Evolutionary conservation across 2,329 filamentous ascomycete genomes (phyloP), one percentile per base, ranked within the genome.

Genomic region (Colletotrichum sojae): DNA sequence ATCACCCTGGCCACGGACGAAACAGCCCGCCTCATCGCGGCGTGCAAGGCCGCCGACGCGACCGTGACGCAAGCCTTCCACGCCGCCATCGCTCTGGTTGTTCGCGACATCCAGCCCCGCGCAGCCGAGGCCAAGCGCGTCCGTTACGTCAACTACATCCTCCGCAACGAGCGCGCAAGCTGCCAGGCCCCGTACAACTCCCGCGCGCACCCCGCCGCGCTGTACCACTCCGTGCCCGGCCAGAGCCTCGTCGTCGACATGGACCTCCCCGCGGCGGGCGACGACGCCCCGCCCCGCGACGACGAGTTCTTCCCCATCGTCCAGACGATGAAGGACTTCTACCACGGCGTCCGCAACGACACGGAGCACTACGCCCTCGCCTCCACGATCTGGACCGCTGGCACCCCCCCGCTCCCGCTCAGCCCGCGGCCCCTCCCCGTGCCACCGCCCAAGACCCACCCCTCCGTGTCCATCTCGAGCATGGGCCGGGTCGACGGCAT

Each of bases 401-500:
- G 51, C 2, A 75, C 56, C 0, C 74, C 76, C 0, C 6, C 46
- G 0, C 57, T 78, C 0, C 73, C 73, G 1, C 1, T 49, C 1
- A 48, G 67, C 0, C 58, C 58, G 18, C 57, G 45, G 4, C 69
- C 72, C 0, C 60, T 73, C 0, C 72, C 75, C 0, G 73, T 80
- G 0, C 78, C 78, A 0, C 59, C 67, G 0, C 77, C 78, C 0
- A 75, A 74, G 1, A n/a, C 53, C 5, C 63, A 71, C 1, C 76
- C 78, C 0, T 75, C 76, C 0, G 78, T 76, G 0, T 77, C 75
- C 0, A 76, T 81, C 6, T 80, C 78, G 1, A 81, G 79, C 31
- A 77, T 81, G 77, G 79, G 78, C 0, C 59, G 72, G 0, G 67
- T 83, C 2, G 82, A 84, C 22, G 63, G 71, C 9, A 74, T 82